phyloP scores from a whole-genome alignment of 2,329 filamentous ascomycete genomes.

The Fusarium heterosporum region DNA sequence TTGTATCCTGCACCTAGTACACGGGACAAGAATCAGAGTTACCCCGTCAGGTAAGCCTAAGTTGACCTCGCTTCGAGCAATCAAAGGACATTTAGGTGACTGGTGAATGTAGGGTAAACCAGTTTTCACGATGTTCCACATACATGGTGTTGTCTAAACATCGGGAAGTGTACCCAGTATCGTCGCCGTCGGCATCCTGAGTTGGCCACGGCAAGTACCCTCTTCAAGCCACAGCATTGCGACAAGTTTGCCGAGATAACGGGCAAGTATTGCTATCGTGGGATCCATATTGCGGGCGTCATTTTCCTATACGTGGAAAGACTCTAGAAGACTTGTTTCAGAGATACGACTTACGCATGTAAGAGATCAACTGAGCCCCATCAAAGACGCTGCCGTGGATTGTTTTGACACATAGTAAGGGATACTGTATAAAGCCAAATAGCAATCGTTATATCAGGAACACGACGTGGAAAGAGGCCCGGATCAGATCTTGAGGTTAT shows the following conservation, averaged over 20 bases:
- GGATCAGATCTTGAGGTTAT: neutral
- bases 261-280: neutral
- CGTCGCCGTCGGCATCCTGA: slow-evolving; percentile 10
- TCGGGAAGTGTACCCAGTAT: neutral
- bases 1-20: slow-evolving; percentile 28
- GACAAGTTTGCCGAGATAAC: neutral
- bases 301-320: neutral
- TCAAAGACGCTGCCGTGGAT: neutral
- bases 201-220: slow-evolving; percentile 3
- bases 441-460: neutral
- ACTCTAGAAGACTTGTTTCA: neutral
- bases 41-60: slow-evolving; percentile 21
- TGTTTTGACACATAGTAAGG: neutral
- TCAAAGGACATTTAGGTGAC: slow-evolving; percentile 1
- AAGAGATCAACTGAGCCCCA: neutral
- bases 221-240: neutral
- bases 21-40: slow-evolving; percentile 15
- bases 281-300: neutral
- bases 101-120: slow-evolving; percentile 19
- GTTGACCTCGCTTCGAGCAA: slow-evolving; percentile 4
- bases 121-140: neutral
- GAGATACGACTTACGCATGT: neutral
- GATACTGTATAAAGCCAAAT: neutral
- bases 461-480: neutral
- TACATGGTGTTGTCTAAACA: neutral